A percentile compares a stretch with the other conserved stretches of the same genome.
Conservation (phyloP, 305 asterid genomes). For the Solanum hybrid region DNA sequence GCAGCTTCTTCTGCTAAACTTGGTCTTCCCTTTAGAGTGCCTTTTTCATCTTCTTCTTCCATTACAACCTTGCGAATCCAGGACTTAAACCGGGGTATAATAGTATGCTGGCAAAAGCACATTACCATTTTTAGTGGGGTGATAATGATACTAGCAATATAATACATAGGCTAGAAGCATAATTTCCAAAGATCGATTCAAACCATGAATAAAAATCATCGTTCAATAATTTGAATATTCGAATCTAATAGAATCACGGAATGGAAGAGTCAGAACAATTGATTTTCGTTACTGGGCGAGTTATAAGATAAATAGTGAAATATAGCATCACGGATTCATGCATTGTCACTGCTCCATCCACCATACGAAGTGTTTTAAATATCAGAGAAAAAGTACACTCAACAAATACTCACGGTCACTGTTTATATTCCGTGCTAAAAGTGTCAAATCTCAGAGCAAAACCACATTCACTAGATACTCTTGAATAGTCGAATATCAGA, state of each 20-base stretch:
- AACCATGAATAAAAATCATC: neutral
- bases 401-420: neutral
- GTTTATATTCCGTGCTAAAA: neutral
- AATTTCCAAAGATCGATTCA: neutral
- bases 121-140: neutral
- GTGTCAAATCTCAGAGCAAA: neutral
- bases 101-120: slow-evolving; percentile 40
- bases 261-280: neutral
- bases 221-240: neutral
- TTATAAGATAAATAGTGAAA: neutral
- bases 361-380: neutral
- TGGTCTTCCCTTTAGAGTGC: slow-evolving; percentile 30
- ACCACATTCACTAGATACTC: neutral
- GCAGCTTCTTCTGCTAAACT: slow-evolving; percentile 72
- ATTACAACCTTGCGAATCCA: slow-evolving; percentile 71
- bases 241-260: neutral
- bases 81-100: slow-evolving; percentile 70
- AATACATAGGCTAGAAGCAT: neutral
- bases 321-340: neutral
- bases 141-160: neutral
- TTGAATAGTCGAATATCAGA: neutral
- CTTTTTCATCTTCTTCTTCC: slow-evolving; percentile 55
- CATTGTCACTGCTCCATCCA: neutral
- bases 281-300: neutral
- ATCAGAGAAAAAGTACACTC: neutral